Conservation (phyloP, 805 yeast genomes). For the Metschnikowia dekortorum region DNA sequence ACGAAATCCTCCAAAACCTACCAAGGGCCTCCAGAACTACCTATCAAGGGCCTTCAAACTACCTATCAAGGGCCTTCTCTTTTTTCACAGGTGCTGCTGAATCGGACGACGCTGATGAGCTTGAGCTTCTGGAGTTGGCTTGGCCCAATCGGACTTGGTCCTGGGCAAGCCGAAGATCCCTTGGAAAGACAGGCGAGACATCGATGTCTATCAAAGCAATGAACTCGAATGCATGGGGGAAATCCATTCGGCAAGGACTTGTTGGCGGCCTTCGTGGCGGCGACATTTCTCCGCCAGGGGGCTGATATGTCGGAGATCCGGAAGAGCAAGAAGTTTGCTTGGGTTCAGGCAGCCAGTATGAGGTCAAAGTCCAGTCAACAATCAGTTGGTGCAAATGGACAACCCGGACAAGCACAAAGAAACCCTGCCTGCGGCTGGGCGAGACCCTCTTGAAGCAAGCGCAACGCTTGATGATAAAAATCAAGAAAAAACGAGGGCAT, state of each 20-base stretch:
- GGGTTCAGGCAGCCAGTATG: conserved; percentile 28
- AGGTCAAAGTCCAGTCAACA: conserved; percentile 10
- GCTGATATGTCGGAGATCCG: conserved; percentile 53
- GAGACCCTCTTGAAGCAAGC: conserved; percentile 32
- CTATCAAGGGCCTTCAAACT: too few relatives aligned
- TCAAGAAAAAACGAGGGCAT: conserved; percentile 21
- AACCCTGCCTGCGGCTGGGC: conserved; percentile 16
- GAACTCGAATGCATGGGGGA: conserved; percentile 22
- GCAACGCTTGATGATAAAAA: conserved; percentile 33
- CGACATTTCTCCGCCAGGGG: conserved; percentile 29
- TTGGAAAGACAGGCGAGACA: conserved; percentile 61
- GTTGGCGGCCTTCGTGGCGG: conserved; percentile 18
- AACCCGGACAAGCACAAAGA: conserved; percentile 12
- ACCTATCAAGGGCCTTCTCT: conserved; percentile 19
- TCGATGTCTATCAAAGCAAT: conserved; percentile 56
- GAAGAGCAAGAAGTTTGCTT: conserved; percentile 44
- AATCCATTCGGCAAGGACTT: conserved; percentile 30
- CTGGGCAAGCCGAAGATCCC: conserved; percentile 28
- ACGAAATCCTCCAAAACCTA: conserved; percentile 37
- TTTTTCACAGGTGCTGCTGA: conserved; percentile 16
- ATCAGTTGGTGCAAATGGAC: conserved; percentile 9
- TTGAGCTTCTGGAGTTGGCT: conserved; percentile 35
- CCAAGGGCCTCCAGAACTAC: conserved; percentile 20
- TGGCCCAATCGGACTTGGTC: conserved; percentile 23
- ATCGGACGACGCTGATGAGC: conserved; percentile 37